Evolutionary conservation across 2,329 filamentous ascomycete species (phyloP), one percentile per base, ranked within the genome.

Genomic region (Hypoxylon sp.): DNA sequence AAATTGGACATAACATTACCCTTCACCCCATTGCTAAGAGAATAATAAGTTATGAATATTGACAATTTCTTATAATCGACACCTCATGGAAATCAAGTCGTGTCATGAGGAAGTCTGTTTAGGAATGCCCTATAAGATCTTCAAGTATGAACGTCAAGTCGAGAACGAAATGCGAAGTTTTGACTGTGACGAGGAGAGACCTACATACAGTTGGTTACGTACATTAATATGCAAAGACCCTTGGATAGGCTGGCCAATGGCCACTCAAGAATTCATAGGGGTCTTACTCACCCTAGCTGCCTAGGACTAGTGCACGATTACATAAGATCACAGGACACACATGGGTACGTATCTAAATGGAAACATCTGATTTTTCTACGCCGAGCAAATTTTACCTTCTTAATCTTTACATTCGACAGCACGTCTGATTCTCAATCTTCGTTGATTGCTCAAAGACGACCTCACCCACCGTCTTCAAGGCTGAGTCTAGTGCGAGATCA

Each of bases 391-490:
- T 61, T 30, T 40, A 22, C 20, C 35, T 64, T 61, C 70, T 63
- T 67, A 58, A 40, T 63, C 74, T 74, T 76, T 69, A 78, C 75
- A 79, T 79, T 78, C 76, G n/a, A 73, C 69, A 77, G 77, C 77
- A 78, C 76, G 58, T 68, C 59, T 61, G 73, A 76, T 76, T 75
- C 72, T 71, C 71, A 74, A 72, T 73, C 69, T 63, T 44, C 50
- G 68, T 57, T 71, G 72, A 70, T 76, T 75, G 75, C 71, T 71
- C 72, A 77, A 64, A 73, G 75, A 73, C 67, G 68, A 66, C 42
- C 27, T 46, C 48, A 56, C 57, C 57, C 66, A 72, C 62, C 72
- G 74, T 76, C 75, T 76, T 69, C 70, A 72, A 72, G 73, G 64
- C 73, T 61, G 73, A 72, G 74, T 77, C 72, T 61, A 73, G 77